These are phyloP conservation scores for Centella asiatica DNA, from an alignment of 129 eudicot species.

Conservation along the genomic window DNA sequence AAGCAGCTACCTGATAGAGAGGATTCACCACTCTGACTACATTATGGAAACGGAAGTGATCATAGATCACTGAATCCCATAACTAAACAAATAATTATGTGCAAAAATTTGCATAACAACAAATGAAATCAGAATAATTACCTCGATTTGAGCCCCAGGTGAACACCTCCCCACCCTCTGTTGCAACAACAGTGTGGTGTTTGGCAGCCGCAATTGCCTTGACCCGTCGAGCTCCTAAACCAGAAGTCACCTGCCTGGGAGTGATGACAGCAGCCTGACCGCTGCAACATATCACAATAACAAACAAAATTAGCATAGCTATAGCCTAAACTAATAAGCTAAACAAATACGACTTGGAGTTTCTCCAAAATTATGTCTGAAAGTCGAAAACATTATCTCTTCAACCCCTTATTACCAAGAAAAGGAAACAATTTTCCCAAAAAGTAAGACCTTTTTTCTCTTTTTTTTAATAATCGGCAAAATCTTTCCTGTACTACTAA, in stretches of 20 bases:
- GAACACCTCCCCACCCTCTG: conserved; percentile 93
- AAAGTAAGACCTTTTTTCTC: too few relatives aligned
- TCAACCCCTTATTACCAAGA: too few relatives aligned
- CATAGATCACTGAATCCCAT: not conserved
- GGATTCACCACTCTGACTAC: not conserved
- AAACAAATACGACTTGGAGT: too few relatives aligned
- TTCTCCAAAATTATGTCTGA: too few relatives aligned
- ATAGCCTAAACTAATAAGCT: too few relatives aligned
- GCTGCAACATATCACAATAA: conserved; percentile 32
- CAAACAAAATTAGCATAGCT: too few relatives aligned
- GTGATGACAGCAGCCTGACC: conserved; percentile 99
- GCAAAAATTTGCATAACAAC: too few relatives aligned
- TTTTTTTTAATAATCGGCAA: too few relatives aligned
- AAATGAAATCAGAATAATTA: conserved; percentile 13
- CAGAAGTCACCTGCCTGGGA: conserved; percentile 81
- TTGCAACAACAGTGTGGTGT: conserved; percentile 94
- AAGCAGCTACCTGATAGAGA: not conserved
- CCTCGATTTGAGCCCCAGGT: conserved; percentile 99
- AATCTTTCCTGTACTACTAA: too few relatives aligned
- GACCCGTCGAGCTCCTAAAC: conserved; percentile 88
- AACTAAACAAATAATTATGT: too few relatives aligned
- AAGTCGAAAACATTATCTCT: too few relatives aligned
- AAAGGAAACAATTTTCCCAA: too few relatives aligned
- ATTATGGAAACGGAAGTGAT: not conserved
- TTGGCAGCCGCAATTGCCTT: conserved; percentile 93